These are phyloP conservation scores for Plasmodium malariae DNA, from an alignment of 169 alveolate species.

Conservation along the genomic window DNA sequence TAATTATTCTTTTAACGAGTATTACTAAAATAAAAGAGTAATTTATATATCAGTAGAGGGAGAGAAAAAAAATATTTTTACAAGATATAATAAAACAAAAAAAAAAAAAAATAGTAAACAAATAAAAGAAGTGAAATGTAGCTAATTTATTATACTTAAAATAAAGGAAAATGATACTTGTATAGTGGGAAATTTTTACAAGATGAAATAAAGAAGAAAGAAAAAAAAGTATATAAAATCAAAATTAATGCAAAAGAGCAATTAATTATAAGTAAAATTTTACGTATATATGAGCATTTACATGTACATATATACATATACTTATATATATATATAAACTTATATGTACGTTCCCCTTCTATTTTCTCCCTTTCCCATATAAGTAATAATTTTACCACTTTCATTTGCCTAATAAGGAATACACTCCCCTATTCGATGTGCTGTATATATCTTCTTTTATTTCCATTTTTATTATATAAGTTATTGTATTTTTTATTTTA, in stretches of 20 bases:
- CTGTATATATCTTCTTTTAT: no score
- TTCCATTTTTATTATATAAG: not conserved
- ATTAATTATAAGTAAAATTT: no score
- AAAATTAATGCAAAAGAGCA: no score
- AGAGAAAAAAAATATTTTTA: no score
- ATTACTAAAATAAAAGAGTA: not conserved
- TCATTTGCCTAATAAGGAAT: no score
- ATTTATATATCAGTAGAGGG: no score
- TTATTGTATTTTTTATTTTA: not conserved
- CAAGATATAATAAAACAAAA: not conserved
- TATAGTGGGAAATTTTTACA: not conserved
- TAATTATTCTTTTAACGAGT: not conserved
- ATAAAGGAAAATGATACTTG: not conserved
- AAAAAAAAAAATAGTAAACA: not conserved
- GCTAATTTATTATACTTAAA: no score
- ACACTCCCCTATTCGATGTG: no score
- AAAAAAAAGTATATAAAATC: not conserved
- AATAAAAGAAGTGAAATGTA: not conserved
- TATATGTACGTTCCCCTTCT: no score
- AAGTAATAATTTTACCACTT: no score
- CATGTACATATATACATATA: not conserved
- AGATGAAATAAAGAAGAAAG: not conserved
- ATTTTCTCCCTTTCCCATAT: no score
- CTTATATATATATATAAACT: not conserved
- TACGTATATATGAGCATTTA: not conserved